Conservation (phyloP, 805 yeast species). For the Ogataea henricii region DNA sequence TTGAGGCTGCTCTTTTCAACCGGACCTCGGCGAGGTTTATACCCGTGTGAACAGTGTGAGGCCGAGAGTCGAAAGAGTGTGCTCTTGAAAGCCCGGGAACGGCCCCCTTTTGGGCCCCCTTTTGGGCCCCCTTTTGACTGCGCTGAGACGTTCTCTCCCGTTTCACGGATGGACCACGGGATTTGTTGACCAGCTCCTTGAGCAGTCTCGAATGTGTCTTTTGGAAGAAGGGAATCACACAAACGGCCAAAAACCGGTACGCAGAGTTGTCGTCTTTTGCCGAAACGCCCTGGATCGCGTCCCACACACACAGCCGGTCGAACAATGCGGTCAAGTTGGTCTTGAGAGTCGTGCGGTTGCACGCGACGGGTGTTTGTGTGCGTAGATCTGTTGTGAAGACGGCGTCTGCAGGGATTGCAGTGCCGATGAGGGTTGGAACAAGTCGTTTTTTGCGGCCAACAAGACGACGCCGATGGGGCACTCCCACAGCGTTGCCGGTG, state of each 20-base stretch:
- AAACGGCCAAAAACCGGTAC: conserved; percentile 28
- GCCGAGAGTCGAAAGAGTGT: conserved; percentile 3
- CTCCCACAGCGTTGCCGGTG: not conserved
- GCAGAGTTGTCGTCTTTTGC: conserved; percentile 31
- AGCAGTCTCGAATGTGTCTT: conserved; percentile 28
- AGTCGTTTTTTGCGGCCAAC: conserved; percentile 36
- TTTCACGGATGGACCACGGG: conserved; percentile 32
- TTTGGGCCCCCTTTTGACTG: too few relatives aligned
- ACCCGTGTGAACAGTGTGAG: not conserved
- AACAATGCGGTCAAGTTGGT: conserved; percentile 24
- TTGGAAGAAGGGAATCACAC: conserved; percentile 34
- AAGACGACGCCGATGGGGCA: conserved; percentile 2
- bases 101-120: too few relatives aligned
- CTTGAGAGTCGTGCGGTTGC: conserved; percentile 7
- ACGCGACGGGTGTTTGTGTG: not conserved
- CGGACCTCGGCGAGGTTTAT: conserved; percentile 21
- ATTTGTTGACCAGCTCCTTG: conserved; percentile 30
- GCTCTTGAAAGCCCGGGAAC: not conserved
- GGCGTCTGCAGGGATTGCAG: conserved; percentile 25
- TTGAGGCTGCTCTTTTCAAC: conserved; percentile 29
- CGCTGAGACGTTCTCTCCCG: conserved; percentile 9
- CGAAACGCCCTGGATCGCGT: conserved; percentile 32
- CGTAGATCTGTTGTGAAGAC: conserved; percentile 33
- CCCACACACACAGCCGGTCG: conserved; percentile 36
- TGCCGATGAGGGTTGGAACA: conserved; percentile 37